Evolutionary conservation across 1,139 yeast genomes (phyloP), one percentile per base, ranked within the genome.

Genomic region (Sugiyamaella xylanicola): DNA sequence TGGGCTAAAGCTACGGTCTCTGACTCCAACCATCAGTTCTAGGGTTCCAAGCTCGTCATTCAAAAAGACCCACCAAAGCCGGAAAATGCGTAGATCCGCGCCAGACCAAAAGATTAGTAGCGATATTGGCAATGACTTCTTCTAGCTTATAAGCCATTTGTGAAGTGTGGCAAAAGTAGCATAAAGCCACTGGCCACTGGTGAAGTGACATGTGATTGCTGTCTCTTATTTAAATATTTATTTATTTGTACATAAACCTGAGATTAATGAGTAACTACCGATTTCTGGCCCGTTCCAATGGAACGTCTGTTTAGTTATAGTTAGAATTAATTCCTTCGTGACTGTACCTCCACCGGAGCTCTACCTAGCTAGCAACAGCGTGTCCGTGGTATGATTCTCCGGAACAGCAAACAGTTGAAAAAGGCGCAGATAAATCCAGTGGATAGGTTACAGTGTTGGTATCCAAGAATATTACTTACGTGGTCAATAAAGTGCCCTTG

Each of bases 1-100:
- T 64, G 80, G 81, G 21, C 70, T 62, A 17, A 61, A 69, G 15
- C 66, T 76, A 4, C 22, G 40, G 17, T 20, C 47, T n/a, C n/a
- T n/a, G n/a, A 11, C 35, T 39, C 39, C 32, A 45, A 19, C 13
- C 15, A n/a, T 9, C 45, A 19, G 13, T 11, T 41, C 40, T 15
- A 15, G 7, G 8, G 21, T n/a, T 4, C 5, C 40, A 17, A 4
- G 16, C 5, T 25, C 4, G 16, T 21, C 47, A 17, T 25, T 17
- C 17, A 48, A 32, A 48, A 48, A 48, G 41, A 17, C 46, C 19
- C 52, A 48, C 27, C 55, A 46, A 11, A 40, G 51, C 19, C 51
- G 48, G 25, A 50, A 43, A 41, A 35, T 36, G 43, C 42, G 53
- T 11, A 7, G 32, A 20, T 20, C 44, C 27, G 22, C 19, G 21